Percentiles rank a stretch among this genome's conserved stretches.
phyloP scores from a whole-genome alignment of 2,329 filamentous ascomycete genomes.

The Pezicula neosporulosa region DNA sequence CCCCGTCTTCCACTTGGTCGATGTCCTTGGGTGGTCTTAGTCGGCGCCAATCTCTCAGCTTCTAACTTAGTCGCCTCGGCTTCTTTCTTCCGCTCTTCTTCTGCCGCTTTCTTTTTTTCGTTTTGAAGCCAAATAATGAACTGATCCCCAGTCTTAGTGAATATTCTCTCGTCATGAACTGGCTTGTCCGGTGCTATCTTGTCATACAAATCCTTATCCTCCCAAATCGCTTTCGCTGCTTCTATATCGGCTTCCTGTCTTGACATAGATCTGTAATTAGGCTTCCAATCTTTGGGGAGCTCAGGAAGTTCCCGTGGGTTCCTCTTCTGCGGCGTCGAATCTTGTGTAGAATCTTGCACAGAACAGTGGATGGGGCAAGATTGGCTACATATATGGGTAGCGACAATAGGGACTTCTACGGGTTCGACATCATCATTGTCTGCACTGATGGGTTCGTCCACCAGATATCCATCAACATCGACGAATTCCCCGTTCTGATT shows the following conservation, averaged over 20 bases:
- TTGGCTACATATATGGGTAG: not conserved
- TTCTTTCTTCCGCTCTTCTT: no score
- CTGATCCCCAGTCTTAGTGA: no score
- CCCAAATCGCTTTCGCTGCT: not conserved
- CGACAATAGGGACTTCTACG: slow-evolving; percentile 12
- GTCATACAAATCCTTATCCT: not conserved
- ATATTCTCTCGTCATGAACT: no score
- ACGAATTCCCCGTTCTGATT: not conserved
- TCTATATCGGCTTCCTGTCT: not conserved
- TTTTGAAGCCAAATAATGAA: no score
- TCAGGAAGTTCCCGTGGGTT: slow-evolving; percentile 11
- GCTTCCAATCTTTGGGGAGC: slow-evolving; percentile 12
- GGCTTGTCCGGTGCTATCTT: no score
- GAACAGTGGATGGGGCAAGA: not conserved
- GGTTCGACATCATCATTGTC: no score
- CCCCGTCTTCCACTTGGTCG: no score
- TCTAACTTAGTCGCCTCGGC: no score
- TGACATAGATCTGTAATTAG: slow-evolving; percentile 9
- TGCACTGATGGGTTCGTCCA: not conserved
- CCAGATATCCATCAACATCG: not conserved
- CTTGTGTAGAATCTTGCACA: not conserved
- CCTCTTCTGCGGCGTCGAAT: not conserved
- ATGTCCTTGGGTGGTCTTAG: no score
- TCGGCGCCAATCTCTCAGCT: no score
- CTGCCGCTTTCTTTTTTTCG: no score